phyloP scores from a whole-genome alignment of 192 early-diverging fungal genomes.

The Entrophospora sp. region DNA sequence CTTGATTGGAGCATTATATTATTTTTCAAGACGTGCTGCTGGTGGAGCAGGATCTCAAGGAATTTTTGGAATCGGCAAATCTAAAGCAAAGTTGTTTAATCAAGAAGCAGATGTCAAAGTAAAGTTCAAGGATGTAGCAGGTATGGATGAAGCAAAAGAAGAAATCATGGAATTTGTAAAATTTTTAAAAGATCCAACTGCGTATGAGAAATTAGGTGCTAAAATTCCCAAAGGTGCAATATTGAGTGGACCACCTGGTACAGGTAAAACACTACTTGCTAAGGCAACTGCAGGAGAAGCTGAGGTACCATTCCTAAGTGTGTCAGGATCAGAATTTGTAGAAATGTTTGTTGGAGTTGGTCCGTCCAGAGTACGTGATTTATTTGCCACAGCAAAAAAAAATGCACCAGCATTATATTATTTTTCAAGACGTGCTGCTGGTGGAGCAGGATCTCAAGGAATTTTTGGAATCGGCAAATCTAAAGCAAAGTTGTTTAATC shows the following conservation, averaged over 20 bases:
- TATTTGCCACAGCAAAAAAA: conserved; percentile 98
- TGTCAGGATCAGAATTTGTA: conserved; percentile 92
- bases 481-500: conserved; percentile 93
- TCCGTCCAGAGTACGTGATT: conserved; percentile 82
- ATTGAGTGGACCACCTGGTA: conserved; percentile 94
- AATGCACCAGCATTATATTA: too few relatives aligned
- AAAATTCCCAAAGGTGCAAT: conserved; percentile 99
- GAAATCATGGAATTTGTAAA: conserved; percentile 99
- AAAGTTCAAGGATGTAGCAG: conserved; percentile 98
- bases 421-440: conserved; percentile 91
- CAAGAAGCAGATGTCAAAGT: conserved; percentile 93
- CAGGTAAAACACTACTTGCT: conserved; percentile 96
- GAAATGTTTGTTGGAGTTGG: conserved; percentile 99
- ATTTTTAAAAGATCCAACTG: conserved; percentile 89
- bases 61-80: conserved; percentile 96
- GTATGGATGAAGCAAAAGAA: conserved; percentile 98
- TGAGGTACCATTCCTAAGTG: conserved; percentile 97
- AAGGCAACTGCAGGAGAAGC: conserved; percentile 99
- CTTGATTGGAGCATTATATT: conserved; percentile 80
- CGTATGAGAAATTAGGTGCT: conserved; percentile 89
- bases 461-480: conserved; percentile 97
- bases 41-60: conserved; percentile 59
- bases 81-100: conserved; percentile 93
- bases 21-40: conserved; percentile 75
- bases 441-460: conserved; percentile 55